Conservation (phyloP, 352 stramenopile species). For the Phytophthora brassicae region DNA sequence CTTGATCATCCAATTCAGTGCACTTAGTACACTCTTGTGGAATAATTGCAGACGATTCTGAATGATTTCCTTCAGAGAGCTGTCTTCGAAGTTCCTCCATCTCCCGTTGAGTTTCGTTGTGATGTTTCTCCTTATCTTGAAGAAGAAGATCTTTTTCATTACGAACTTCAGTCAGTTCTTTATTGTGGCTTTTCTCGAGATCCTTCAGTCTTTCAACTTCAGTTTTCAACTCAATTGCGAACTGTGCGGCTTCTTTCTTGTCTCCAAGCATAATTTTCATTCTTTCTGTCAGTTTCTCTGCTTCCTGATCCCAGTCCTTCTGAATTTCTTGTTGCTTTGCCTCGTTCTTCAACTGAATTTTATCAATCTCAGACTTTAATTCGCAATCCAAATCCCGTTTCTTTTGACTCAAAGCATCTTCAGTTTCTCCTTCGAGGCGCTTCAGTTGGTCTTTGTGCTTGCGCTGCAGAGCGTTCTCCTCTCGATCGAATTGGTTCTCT, state of each 20-base stretch:
- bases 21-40: constrained; percentile 15
- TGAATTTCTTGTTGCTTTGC: constrained; percentile 46
- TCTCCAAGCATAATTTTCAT: constrained; percentile 33
- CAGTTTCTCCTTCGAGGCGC: constrained; percentile 52
- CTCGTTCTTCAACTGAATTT: constrained; percentile 44
- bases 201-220: constrained; percentile 30
- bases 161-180: constrained; percentile 19
- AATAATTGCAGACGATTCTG: background rate
- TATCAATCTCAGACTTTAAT: constrained; percentile 45
- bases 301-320: constrained; percentile 37
- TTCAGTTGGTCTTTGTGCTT: constrained; percentile 71
- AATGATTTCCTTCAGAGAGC: constrained; percentile 8
- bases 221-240: constrained; percentile 30
- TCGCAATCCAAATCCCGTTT: constrained; percentile 65
- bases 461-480: constrained; percentile 53
- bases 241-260: constrained; percentile 22
- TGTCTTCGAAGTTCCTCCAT: constrained; percentile 17
- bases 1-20: constrained; percentile 6
- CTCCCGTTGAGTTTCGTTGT: background rate
- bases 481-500: constrained; percentile 68
- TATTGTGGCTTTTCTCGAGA: constrained; percentile 18
- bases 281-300: constrained; percentile 36
- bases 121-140: constrained; percentile 24
- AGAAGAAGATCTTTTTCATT: constrained; percentile 17
- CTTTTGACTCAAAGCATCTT: constrained; percentile 44